Conservation (phyloP, 805 yeast genomes). For the Ogataea salicorniae region DNA sequence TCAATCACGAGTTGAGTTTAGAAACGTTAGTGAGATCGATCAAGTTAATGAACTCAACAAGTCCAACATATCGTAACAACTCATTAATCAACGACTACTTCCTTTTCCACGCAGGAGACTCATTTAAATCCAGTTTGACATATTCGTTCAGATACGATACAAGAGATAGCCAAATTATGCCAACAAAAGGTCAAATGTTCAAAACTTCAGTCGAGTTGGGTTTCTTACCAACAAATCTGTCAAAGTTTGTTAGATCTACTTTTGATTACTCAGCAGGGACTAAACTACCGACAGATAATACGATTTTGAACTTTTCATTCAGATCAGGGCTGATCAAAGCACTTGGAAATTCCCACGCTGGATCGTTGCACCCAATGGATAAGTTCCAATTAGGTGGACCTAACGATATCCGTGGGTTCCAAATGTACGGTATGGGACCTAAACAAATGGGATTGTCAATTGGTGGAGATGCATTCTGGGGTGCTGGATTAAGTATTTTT, state of each 20-base stretch:
- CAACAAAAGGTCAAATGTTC: constrained; percentile 36
- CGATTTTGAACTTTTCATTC: constrained; percentile 20
- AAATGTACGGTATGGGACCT: constrained; percentile 50
- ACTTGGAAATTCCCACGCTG: constrained; percentile 3
- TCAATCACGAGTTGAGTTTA: constrained; percentile 44
- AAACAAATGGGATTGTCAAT: constrained; percentile 43
- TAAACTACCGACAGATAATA: constrained; percentile 13
- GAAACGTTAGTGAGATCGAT: constrained; percentile 43
- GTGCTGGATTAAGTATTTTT: constrained; percentile 42
- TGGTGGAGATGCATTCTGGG: constrained; percentile 48
- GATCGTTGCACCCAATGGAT: constrained; percentile 39
- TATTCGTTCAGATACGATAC: constrained; percentile 40
- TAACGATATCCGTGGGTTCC: constrained; percentile 50
- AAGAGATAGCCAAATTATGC: constrained; percentile 39
- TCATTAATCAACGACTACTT: constrained; percentile 29
- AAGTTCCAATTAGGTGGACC: constrained; percentile 56
- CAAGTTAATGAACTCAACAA: constrained; percentile 17
- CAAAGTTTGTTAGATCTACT: constrained; percentile 38
- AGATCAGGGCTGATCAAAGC: constrained; percentile 24
- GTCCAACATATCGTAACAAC: constrained; percentile 22
- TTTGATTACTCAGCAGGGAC: constrained; percentile 36
- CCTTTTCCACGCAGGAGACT: constrained; percentile 39
- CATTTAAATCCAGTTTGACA: constrained; percentile 39
- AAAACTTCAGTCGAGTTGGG: constrained; percentile 27
- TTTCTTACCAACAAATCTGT: constrained; percentile 14